A percentile compares a stretch with the other conserved stretches of the same genome.
These are phyloP conservation scores for Yueomyces sinensis DNA, from an alignment of 805 yeast species.

Conservation along the genomic window DNA sequence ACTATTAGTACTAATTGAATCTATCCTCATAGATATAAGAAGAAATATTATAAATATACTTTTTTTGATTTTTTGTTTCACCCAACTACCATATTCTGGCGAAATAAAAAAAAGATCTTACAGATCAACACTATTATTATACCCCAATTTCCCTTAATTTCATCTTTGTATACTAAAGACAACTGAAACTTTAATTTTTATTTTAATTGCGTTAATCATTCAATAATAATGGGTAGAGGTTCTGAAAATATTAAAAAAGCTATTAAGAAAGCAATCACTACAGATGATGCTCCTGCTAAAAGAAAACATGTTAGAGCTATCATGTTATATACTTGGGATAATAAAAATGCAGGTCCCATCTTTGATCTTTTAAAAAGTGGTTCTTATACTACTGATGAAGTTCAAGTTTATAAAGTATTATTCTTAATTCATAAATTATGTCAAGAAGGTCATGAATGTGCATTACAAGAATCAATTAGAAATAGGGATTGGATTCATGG, in stretches of 20 bases:
- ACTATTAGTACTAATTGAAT: no score
- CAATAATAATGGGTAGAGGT: conserved; percentile 1
- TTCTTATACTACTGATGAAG: conserved; percentile 66
- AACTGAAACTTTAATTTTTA: no score
- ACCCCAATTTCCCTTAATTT: no score
- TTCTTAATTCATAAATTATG: conserved; percentile 79
- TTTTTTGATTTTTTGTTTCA: no score
- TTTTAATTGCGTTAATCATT: no score
- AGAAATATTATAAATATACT: no score
- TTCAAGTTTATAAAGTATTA: conserved; percentile 75
- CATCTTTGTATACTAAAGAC: no score
- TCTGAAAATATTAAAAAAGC: conserved; percentile 27
- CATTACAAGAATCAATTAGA: conserved; percentile 65
- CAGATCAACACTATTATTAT: no score
- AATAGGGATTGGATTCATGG: conserved; percentile 70
- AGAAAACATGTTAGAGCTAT: conserved; percentile 93
- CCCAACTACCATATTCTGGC: no score
- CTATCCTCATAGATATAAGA: no score
- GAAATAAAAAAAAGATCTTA: no score
- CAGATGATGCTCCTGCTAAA: conserved; percentile 86
- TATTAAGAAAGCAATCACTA: conserved; percentile 65
- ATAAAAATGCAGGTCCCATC: conserved; percentile 66
- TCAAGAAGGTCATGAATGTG: conserved; percentile 95
- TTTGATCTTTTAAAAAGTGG: conserved; percentile 73
- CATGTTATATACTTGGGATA: conserved; percentile 95